Evolutionary conservation across 202 grass and related monocot species (phyloP).

Genomic region (Saccharum hybrid): DNA sequence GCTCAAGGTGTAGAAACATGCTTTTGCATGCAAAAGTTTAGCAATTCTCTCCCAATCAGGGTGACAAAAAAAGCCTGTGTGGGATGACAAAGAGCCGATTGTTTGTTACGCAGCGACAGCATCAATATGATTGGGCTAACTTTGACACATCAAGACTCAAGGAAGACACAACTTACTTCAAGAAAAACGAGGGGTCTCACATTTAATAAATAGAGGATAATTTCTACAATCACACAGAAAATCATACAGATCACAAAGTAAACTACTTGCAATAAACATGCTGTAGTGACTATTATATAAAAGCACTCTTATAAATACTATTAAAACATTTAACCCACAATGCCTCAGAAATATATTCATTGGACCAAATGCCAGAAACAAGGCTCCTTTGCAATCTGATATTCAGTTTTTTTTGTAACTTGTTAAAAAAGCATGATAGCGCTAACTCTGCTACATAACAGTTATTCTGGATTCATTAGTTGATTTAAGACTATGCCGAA

Average conservation of each 20-base stretch:
- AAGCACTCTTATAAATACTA: slow-evolving; percentile 10
- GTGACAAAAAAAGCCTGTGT: slow-evolving; percentile 42
- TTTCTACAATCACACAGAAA: slow-evolving; percentile 3
- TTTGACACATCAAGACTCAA: slow-evolving; percentile 23
- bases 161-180: slow-evolving; percentile 15
- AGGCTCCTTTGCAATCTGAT: slow-evolving; percentile 1
- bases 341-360: background rate
- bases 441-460: background rate
- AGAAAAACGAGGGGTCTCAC: slow-evolving; percentile 16
- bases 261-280: slow-evolving; percentile 5
- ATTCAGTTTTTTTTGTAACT: slow-evolving; percentile 4
- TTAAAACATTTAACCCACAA: slow-evolving; percentile 17
- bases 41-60: slow-evolving; percentile 41
- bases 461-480: background rate
- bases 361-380: background rate
- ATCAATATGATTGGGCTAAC: slow-evolving; percentile 25
- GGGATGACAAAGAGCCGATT: slow-evolving; percentile 17
- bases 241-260: background rate
- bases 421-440: background rate
- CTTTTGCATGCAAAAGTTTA: slow-evolving; percentile 37
- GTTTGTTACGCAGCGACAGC: background rate
- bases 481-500: too few species aligned
- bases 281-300: slow-evolving; percentile 8
- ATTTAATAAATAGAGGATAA: slow-evolving; percentile 41
- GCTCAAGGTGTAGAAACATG: slow-evolving; percentile 44